These are phyloP conservation scores for Termitomyces sp. DNA, from an alignment of 768 basidiomycete species.

Conservation along the genomic window DNA sequence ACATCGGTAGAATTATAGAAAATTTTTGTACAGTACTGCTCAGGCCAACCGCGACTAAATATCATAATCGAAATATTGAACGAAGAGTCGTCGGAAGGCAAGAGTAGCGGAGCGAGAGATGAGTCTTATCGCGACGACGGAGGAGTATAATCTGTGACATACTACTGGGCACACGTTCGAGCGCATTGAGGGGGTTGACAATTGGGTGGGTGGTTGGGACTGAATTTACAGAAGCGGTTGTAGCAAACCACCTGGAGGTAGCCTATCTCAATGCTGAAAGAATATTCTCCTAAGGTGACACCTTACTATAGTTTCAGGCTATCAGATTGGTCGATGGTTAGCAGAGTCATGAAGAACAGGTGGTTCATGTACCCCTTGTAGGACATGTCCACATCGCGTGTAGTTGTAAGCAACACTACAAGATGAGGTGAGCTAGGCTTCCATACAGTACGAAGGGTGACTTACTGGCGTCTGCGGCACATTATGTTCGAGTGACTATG, in stretches of 20 bases:
- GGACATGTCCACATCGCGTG: neutral
- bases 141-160: slow-evolving; percentile 12
- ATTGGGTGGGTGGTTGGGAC: slow-evolving; percentile 39
- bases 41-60: slow-evolving; percentile 35
- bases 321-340: neutral
- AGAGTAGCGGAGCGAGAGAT: neutral
- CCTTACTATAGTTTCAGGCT: neutral
- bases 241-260: neutral
- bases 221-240: slow-evolving; percentile 41
- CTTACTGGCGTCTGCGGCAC: neutral
- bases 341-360: neutral
- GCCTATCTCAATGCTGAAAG: neutral
- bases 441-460: neutral
- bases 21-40: slow-evolving; percentile 37
- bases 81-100: too few relatives aligned
- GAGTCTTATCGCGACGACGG: neutral
- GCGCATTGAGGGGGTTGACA: slow-evolving; percentile 39
- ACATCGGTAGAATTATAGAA: neutral
- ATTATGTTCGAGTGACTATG: neutral
- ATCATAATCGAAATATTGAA: neutral
- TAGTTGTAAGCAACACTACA: neutral
- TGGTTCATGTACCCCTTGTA: neutral
- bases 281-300: neutral
- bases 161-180: slow-evolving; percentile 40
- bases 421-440: neutral